phyloP scores from a whole-genome alignment of 2,329 filamentous ascomycete genomes.

The Hypoxylon sp. region DNA sequence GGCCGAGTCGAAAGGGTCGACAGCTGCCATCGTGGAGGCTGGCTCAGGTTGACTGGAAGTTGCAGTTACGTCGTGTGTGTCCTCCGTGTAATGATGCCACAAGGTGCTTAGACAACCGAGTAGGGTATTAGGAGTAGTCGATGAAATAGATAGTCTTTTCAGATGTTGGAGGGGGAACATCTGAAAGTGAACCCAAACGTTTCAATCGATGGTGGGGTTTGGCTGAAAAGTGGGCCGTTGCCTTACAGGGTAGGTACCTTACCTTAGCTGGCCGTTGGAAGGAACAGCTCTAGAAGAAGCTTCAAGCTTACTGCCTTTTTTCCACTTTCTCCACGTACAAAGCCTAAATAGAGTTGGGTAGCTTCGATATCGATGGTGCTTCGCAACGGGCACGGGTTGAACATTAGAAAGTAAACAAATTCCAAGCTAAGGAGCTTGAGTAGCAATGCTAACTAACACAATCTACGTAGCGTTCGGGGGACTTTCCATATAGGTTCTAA shows the following conservation, averaged over 20 bases:
- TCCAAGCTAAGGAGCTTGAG: not conserved
- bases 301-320: constrained; percentile 15
- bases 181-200: constrained; percentile 28
- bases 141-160: constrained; percentile 24
- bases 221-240: constrained; percentile 24
- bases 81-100: constrained; percentile 18
- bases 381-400: not conserved
- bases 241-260: constrained; percentile 26
- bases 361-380: constrained; percentile 1
- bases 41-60: not conserved
- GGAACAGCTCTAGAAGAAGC: constrained; percentile 20
- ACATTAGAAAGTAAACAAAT: not conserved
- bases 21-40: constrained; percentile 61
- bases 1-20: constrained; percentile 81
- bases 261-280: constrained; percentile 16
- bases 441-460: not conserved
- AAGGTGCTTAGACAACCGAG: constrained; percentile 19
- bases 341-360: not conserved
- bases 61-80: constrained; percentile 11
- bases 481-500: constrained; percentile 29
- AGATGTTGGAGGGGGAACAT: constrained; percentile 44
- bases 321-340: not conserved
- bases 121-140: constrained; percentile 17
- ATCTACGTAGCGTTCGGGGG: constrained; percentile 18
- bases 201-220: constrained; percentile 36